Percentiles rank a stretch among this genome's conserved stretches.
phyloP scores from a whole-genome alignment of 257 asterid species.

The Sherardia arvensis region DNA sequence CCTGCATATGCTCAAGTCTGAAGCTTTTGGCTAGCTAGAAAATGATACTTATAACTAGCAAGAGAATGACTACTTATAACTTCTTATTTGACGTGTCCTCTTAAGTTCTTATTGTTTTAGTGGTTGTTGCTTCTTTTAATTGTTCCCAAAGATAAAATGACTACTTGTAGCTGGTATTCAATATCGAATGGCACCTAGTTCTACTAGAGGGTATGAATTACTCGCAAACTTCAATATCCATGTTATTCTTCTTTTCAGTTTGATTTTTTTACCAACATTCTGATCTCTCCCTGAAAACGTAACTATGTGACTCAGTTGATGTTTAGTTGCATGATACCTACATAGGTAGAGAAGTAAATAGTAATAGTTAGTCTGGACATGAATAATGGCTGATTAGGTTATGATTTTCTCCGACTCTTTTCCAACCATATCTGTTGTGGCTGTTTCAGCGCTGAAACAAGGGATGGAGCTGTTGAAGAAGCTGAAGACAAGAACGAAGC shows the following conservation, averaged over 20 bases:
- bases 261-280: background rate
- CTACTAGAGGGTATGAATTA: background rate
- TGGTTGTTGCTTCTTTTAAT: too few species aligned
- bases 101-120: too few species aligned
- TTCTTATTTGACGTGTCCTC: too few species aligned
- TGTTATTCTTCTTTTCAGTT: background rate
- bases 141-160: too few species aligned
- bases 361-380: background rate
- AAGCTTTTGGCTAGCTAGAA: background rate
- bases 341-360: background rate
- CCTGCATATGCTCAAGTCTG: background rate
- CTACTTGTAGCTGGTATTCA: background rate
- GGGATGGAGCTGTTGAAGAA: conserved; percentile 19
- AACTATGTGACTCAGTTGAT: background rate
- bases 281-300: background rate
- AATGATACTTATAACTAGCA: background rate
- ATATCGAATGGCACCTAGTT: background rate
- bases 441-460: conserved; percentile 19
- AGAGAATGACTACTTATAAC: background rate
- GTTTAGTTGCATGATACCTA: background rate
- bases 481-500: conserved; percentile 11
- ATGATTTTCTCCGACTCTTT: background rate
- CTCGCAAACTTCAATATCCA: background rate
- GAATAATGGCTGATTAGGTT: background rate
- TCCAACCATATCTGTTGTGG: background rate